These are phyloP conservation scores for Arthrinium phaeospermum DNA, from an alignment of 2,329 filamentous ascomycete species.

Conservation along the genomic window DNA sequence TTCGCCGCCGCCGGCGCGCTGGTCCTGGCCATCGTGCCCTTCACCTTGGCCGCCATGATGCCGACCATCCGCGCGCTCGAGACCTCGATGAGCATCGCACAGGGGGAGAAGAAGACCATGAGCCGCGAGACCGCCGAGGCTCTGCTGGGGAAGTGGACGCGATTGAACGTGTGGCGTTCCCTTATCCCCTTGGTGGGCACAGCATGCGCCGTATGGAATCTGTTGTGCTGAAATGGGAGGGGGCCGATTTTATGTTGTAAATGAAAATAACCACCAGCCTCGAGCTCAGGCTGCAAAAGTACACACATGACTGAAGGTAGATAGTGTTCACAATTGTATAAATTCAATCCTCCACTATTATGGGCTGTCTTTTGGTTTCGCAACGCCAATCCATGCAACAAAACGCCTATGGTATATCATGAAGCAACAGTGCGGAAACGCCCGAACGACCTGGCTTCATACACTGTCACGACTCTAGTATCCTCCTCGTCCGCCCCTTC, in stretches of 20 bases:
- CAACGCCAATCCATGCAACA: constrained; percentile 21
- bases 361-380: constrained; percentile 12
- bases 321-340: background rate
- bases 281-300: background rate
- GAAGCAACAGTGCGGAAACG: constrained; percentile 16
- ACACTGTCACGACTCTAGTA: background rate
- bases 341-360: constrained; percentile 6
- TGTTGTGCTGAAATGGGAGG: background rate
- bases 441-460: constrained; percentile 3
- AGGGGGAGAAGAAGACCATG: background rate
- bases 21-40: constrained; percentile 47
- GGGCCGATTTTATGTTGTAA: background rate
- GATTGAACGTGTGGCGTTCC: background rate
- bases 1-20: constrained; percentile 40
- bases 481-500: background rate
- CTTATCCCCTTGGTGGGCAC: background rate
- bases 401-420: constrained; percentile 20
- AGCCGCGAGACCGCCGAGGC: background rate
- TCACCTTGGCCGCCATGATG: constrained; percentile 44
- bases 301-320: background rate
- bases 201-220: constrained; percentile 11
- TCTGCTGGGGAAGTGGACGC: constrained; percentile 4
- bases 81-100: background rate
- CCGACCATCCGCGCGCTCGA: constrained; percentile 42
- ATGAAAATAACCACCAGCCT: background rate